A percentile compares a stretch with the other conserved stretches of the same genome.
phyloP scores from a whole-genome alignment of 2,329 filamentous ascomycete genomes.

The Pseudogymnoascus sp. region DNA sequence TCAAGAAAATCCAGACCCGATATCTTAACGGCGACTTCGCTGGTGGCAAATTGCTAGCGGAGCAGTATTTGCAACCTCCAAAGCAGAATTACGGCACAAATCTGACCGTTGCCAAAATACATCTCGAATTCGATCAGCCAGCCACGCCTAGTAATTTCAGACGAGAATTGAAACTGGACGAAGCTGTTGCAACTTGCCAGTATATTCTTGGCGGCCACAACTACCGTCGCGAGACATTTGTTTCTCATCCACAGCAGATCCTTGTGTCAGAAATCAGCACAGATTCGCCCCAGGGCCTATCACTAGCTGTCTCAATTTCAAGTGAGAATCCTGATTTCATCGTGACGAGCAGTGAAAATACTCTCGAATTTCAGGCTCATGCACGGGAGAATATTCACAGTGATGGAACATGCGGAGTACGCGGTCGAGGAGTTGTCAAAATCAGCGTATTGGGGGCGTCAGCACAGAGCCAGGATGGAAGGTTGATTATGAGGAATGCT shows the following conservation, averaged over 20 bases:
- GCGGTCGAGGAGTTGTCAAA: slow-evolving; percentile 3
- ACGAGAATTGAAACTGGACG: no score
- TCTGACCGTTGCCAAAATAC: not conserved
- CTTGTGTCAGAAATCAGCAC: slow-evolving; percentile 4
- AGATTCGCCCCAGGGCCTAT: slow-evolving; percentile 1
- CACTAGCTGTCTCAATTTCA: not conserved
- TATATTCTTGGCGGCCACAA: not conserved
- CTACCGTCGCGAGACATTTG: slow-evolving; percentile 5
- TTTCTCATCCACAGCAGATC: slow-evolving; percentile 7
- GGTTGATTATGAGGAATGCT: no score
- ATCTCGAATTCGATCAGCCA: not conserved
- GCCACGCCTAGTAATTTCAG: not conserved
- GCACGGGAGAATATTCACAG: not conserved
- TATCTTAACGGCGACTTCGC: not conserved
- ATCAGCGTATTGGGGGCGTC: not conserved
- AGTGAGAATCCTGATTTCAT: not conserved
- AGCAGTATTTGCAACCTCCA: slow-evolving; percentile 3
- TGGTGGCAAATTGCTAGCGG: not conserved
- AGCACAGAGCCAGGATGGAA: no score
- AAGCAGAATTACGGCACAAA: slow-evolving; percentile 9
- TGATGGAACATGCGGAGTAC: slow-evolving; percentile 2
- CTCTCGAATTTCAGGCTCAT: not conserved
- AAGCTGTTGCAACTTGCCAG: not conserved
- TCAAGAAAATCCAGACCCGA: not conserved
- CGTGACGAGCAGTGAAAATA: not conserved